phyloP scores from a whole-genome alignment of 2,329 filamentous ascomycete genomes.

The Aspergillus arachidicola region DNA sequence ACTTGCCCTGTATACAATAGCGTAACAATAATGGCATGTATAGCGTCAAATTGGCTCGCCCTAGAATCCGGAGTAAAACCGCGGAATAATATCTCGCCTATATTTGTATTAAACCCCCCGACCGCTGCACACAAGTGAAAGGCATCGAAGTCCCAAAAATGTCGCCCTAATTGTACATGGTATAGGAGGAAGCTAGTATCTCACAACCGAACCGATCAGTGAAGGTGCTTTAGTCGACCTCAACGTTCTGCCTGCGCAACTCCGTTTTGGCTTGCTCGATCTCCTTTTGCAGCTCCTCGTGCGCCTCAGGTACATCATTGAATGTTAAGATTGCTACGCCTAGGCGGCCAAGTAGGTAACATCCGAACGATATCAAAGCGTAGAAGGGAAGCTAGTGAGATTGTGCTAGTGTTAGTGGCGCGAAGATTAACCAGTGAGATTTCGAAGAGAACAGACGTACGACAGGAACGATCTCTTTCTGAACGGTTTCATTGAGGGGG shows the following conservation, averaged over 20 bases:
- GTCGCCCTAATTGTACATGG: neutral
- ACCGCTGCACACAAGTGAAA: neutral
- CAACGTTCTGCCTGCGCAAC: slow-evolving; percentile 45
- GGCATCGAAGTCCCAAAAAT: neutral
- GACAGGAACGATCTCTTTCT: slow-evolving; percentile 84
- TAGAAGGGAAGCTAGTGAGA: slow-evolving; percentile 80
- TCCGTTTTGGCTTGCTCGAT: slow-evolving; percentile 56
- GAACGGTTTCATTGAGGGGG: slow-evolving; percentile 74
- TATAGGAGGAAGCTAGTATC: neutral
- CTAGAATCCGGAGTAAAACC: neutral
- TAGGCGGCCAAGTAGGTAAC: slow-evolving; percentile 87
- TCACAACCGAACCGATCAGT: neutral
- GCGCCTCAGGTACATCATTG: slow-evolving; percentile 90
- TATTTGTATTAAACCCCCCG: neutral
- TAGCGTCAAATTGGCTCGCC: neutral
- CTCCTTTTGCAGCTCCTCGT: slow-evolving; percentile 86
- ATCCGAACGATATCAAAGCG: slow-evolving; percentile 85
- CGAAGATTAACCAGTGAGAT: neutral
- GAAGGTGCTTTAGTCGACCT: slow-evolving; percentile 41
- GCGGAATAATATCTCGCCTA: neutral
- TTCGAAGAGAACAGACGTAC: slow-evolving; percentile 57
- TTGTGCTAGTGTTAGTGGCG: slow-evolving; percentile 10
- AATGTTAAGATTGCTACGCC: slow-evolving; percentile 94
- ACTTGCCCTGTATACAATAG: neutral
- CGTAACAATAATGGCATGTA: neutral